Base-by-base conservation (phyloP, 2,329 filamentous ascomycete species). In the Balansia obtecta region DNA sequence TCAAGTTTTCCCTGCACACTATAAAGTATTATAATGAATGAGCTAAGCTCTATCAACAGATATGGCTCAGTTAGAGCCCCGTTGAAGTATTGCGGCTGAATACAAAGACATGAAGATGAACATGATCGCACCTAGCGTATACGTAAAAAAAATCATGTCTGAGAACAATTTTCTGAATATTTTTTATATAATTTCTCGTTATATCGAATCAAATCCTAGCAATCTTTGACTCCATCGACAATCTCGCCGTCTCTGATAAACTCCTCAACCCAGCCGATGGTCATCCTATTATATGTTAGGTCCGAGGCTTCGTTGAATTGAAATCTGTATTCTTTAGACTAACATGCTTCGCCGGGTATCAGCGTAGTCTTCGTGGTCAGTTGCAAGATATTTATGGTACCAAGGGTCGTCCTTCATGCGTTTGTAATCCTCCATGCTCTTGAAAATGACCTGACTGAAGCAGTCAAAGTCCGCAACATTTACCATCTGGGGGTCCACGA, bases 401-500 rank as follows among this genome's bases (percentile, higher is more conserved):
- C 62, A 73, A 2, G 72, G 69, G 56, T 77, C 73, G 13, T 68
- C 50, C 57, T 75, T 74, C 65, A 76, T 71, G 7, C 58, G 55
- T 56, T 70, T 70, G 57, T 71, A 77, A 51, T 72, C 64, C 4
- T 73, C 68, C 1, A 76, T 48, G 40, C 52, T 59, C 50, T 66
- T 53, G 55, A 76, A 75, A 0, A 73, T 62, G 0, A 72, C 68
- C 56, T 75, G 72, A 46, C 68, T 72, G 55, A 75, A 73, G 55
- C 69, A 74, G 58, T 76, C 73, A 51, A 65, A 76, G 52, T 73
- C 53, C 4, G 72, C 71, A 4, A 74, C n/a, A 46, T 74, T 72
- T n/a, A 55, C 51, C 64, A 76, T 70, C 52, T 76, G 72, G 1
- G 58, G 64, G 52, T 75, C 72, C 54, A 52, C 40, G 3, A 75